Conservation (phyloP, 495 filamentous ascomycete species). For the Penicillium steckii region DNA sequence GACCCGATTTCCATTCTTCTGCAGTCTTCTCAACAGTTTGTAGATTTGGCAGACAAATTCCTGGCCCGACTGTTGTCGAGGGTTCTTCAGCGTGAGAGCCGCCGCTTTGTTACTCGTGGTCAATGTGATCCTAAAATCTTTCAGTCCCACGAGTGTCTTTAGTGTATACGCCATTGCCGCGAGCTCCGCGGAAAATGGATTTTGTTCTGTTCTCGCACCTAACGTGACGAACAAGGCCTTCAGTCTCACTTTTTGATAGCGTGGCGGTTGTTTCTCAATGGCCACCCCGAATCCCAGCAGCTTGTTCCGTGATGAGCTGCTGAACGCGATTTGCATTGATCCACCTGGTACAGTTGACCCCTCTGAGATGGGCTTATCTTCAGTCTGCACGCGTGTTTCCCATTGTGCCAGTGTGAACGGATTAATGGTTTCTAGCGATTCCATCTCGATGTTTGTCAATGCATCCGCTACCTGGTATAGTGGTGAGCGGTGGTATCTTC, state of each 20-base stretch:
- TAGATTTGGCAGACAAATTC: not conserved
- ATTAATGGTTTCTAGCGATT: constrained; percentile 16
- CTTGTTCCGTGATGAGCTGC: not conserved
- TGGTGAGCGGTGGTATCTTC: not conserved
- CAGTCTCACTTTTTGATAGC: not conserved
- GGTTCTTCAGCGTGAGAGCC: too few species aligned
- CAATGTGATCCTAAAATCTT: too few species aligned
- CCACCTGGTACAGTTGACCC: not conserved
- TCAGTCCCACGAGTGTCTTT: too few species aligned
- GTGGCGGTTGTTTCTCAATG: not conserved
- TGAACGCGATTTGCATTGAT: not conserved
- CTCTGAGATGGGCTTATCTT: not conserved
- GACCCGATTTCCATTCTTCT: not conserved
- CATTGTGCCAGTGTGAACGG: not conserved
- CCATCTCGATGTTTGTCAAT: constrained; percentile 13
- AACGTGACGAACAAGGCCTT: not conserved
- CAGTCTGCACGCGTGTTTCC: not conserved
- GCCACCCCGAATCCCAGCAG: not conserved
- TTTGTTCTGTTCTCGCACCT: not conserved
- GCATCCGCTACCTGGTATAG: constrained; percentile 6
- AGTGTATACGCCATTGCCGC: too few species aligned
- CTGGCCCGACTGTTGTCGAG: too few species aligned
- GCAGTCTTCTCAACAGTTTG: not conserved
- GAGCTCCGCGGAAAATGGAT: too few species aligned
- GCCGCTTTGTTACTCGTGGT: too few species aligned